Base-by-base conservation (phyloP, 139 green algal species). In the Pseudopediastrum boryanum region DNA sequence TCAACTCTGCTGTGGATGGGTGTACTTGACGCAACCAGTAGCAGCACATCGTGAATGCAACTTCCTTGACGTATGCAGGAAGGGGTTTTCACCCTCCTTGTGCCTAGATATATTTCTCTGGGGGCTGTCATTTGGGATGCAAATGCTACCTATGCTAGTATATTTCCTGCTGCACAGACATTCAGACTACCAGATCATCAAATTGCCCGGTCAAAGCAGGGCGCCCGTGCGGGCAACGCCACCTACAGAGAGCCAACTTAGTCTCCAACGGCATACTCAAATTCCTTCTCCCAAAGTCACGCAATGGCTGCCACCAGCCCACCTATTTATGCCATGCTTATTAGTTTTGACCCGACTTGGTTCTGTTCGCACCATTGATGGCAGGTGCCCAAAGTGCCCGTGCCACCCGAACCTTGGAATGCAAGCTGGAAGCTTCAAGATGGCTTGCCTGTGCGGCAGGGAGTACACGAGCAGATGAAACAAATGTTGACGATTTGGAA, bases 401-500 rank as follows among this genome's bases (percentile, higher is more conserved):
- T 85, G 61, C 87, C 82, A 27, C 89, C 87, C 25, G 81, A 80
- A 62, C 51, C 69, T 2, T 86, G 83, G 54, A n/a, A 82, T 3
- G 43, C 74, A 2, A 81, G 79, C 2, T 86, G 83, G 72, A 84
- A 84, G 41, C 82, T 94, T 19, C 89, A 95, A 41, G 91, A 95
- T 38, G 88, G 87, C 27, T 74, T 86, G 29, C 58, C 77, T 3
- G 85, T 94, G 3, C 85, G 71, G 1, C 41, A 80, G 36, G 61
- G 89, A 33, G 78, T 94, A 70, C 83, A 93, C 39, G 67, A 84
- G 2, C 89, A 83, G 0, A 74, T 93, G 23, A 78, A 70, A 9
- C 36, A 78, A 23, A 93, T 93, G 92, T 27, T 95, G 38, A 78
- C 48, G 1, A 85, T 89, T 41, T 94, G 94, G 83, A 95, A 95